These are phyloP conservation scores for Castanospermum australe DNA, from an alignment of 306 rosid species.

Conservation along the genomic window DNA sequence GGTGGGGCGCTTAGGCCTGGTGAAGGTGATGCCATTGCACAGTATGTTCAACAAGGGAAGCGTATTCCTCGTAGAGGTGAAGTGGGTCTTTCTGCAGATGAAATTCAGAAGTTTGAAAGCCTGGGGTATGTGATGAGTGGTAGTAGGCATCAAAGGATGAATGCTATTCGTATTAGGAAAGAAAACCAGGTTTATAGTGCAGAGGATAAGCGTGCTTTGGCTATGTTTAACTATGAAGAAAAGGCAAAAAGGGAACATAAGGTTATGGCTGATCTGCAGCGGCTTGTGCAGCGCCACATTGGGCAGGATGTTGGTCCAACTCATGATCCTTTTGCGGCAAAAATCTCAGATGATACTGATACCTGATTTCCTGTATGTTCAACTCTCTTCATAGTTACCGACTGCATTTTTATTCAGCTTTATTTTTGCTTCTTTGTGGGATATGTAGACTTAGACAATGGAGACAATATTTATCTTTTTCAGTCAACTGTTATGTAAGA, in stretches of 20 bases:
- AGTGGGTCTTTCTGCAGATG: conserved; percentile 97
- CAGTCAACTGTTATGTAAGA: not conserved
- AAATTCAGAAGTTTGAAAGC: conserved; percentile 78
- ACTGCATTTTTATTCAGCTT: not conserved
- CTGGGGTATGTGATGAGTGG: conserved; percentile 99
- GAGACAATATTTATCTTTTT: not conserved
- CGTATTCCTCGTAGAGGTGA: conserved; percentile 98
- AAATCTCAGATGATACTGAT: conserved; percentile 56
- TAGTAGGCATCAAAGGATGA: conserved; percentile 98
- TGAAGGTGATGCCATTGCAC: conserved; percentile 97
- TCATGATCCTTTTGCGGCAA: conserved; percentile 79
- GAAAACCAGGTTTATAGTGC: conserved; percentile 99
- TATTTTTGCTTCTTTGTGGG: not conserved
- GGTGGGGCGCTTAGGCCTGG: conserved; percentile 99
- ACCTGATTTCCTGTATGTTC: conserved; percentile 44
- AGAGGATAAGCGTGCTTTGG: conserved; percentile 94
- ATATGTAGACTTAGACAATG: conserved; percentile 5
- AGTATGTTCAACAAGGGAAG: conserved; percentile 97
- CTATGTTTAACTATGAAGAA: conserved; percentile 95
- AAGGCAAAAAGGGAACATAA: conserved; percentile 91
- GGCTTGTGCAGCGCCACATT: conserved; percentile 91
- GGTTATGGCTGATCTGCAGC: conserved; percentile 98
- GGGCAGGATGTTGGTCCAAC: conserved; percentile 98
- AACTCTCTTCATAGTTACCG: not conserved
- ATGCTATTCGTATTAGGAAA: conserved; percentile 94